These are phyloP conservation scores for Xylaria acuta DNA, from an alignment of 495 filamentous ascomycete genomes.

Conservation along the genomic window DNA sequence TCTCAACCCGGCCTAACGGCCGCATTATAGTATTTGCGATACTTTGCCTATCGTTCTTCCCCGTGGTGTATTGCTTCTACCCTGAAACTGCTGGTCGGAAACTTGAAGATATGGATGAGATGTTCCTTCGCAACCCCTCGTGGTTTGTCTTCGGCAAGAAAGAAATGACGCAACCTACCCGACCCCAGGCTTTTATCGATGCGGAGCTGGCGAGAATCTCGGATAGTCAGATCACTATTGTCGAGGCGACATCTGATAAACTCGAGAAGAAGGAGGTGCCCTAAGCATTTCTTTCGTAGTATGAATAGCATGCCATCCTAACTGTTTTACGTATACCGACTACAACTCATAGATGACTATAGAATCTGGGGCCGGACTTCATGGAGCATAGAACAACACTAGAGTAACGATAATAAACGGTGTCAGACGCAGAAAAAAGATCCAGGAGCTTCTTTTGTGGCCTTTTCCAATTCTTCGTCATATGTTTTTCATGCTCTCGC, in stretches of 20 bases:
- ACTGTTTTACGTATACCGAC: too few species aligned
- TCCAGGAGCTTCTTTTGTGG: too few species aligned
- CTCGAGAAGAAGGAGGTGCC: background rate
- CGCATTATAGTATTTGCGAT: conserved; percentile 36
- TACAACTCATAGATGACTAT: background rate
- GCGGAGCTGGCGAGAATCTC: conserved; percentile 30
- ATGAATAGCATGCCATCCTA: too few species aligned
- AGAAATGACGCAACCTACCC: conserved; percentile 38
- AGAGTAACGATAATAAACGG: background rate
- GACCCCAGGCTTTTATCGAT: conserved; percentile 37
- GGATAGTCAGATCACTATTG: conserved; percentile 14
- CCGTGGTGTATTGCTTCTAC: conserved; percentile 41
- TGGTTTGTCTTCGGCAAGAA: conserved; percentile 40
- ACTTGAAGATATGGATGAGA: conserved; percentile 46
- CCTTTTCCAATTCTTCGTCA: background rate
- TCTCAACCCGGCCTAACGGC: background rate
- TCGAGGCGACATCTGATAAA: conserved; percentile 18
- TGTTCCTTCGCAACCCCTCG: conserved; percentile 44
- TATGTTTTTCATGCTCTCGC: background rate
- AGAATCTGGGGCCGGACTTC: background rate
- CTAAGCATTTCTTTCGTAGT: too few species aligned
- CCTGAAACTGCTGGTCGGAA: conserved; percentile 44
- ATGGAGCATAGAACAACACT: background rate
- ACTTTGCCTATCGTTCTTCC: conserved; percentile 38
- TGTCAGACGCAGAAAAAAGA: background rate